Base-by-base conservation (phyloP, 768 basidiomycete species). In the Trametes meyenii region DNA sequence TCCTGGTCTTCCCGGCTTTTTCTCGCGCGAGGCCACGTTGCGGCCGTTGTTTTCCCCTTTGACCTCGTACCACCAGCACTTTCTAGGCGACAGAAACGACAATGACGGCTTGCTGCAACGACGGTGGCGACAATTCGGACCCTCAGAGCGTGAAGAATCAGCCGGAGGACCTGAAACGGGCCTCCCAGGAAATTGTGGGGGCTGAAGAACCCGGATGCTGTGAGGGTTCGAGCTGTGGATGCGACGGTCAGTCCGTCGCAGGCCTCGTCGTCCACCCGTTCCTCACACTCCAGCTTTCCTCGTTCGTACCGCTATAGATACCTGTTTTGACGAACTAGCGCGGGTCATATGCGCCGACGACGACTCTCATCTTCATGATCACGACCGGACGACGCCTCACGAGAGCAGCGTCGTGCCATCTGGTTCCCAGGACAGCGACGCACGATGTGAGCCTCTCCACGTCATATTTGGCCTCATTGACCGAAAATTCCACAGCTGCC, bases 271-370 rank as follows among this genome's bases (percentile, higher is more conserved):
- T 17, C 23, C 44, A 35, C 36, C 24, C 33, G 40, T 51, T 21
- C 17, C 51, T 55, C 50, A 38, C 42, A 23, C n/a, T 17, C 13
- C 10, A 16, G 1, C 19, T 5, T 5, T 39, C 23, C 14, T 3
- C 13, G 14, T n/a, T 13, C 29, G 12, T 26, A 16, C 16, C 36
- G 13, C 39, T 4, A 24, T 42, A 72, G 71, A 72, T 53, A 13
- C 55, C 0, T 72, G 71, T 45, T 51, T 72, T 23, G 67, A 70
- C 33, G 42, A 70, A 40, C 66, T 72, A 1, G 71, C 71, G 2
- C 58, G 66, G 38, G 69, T 65, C 21, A 69, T 72, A 12, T 72
- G 71, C 53, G 69, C 68, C 11, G 63, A 70, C 23, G 70, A 72
- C 45, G 68, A 69, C 55, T 66, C 48, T 17, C 68, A 70, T 40